These are phyloP conservation scores for Leptographium procerum DNA, from an alignment of 2,329 filamentous ascomycete species.

Conservation along the genomic window DNA sequence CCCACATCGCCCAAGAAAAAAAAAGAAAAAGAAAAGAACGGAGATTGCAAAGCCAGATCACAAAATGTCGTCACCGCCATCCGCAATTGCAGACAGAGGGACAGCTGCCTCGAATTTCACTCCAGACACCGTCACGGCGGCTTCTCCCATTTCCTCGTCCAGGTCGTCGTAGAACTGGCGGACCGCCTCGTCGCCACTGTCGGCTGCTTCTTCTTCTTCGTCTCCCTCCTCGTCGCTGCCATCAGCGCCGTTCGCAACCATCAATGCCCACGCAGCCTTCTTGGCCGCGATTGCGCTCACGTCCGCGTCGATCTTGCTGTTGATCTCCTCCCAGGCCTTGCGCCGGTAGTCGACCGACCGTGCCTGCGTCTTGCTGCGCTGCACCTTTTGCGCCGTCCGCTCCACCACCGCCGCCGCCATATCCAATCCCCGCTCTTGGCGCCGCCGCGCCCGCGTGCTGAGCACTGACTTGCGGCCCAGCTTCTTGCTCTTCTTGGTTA, in stretches of 20 bases:
- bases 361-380: conserved; percentile 40
- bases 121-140: not conserved
- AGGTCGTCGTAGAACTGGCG: conserved; percentile 9
- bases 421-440: conserved; percentile 46
- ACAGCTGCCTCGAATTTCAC: not conserved
- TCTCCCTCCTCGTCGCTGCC: not conserved
- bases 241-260: conserved; percentile 4
- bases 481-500: conserved; percentile 53
- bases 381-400: conserved; percentile 43
- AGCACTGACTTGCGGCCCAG: conserved; percentile 39
- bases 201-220: not conserved
- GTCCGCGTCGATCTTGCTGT: conserved; percentile 18
- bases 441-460: conserved; percentile 42
- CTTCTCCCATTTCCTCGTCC: conserved; percentile 10
- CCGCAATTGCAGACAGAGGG: conserved; percentile 1
- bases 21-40: not conserved
- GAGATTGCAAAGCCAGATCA: conserved; percentile 2
- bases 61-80: conserved; percentile 14
- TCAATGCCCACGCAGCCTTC: conserved; percentile 3
- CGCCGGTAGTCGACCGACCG: conserved; percentile 35
- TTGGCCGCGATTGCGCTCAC: conserved; percentile 1
- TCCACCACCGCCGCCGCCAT: conserved; percentile 49
- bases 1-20: not conserved
- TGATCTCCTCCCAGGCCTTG: conserved; percentile 49
- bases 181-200: conserved; percentile 14